phyloP scores from a whole-genome alignment of 1,139 yeast species.

The Dujonia santamariae region DNA sequence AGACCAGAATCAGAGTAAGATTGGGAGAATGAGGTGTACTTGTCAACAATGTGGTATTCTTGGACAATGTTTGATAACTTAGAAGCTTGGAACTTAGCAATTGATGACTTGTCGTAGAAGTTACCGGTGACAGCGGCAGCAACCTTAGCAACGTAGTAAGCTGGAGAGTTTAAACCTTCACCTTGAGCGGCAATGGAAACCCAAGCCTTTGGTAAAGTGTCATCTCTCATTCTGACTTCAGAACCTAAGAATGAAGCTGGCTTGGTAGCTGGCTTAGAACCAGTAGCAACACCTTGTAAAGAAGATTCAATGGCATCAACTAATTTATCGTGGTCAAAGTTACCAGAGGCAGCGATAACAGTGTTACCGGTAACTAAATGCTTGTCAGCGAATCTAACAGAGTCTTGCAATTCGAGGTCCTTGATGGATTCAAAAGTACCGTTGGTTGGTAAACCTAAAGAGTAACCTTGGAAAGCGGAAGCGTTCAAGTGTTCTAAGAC shows the following conservation, averaged over 20 bases:
- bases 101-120: slow-evolving; percentile 52
- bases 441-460: slow-evolving; percentile 68
- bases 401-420: slow-evolving; percentile 56
- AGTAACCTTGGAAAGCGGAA: slow-evolving; percentile 82
- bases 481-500: slow-evolving; percentile 73
- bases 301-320: slow-evolving; percentile 60
- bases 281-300: slow-evolving; percentile 46
- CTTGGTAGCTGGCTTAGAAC: slow-evolving; percentile 51
- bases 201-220: slow-evolving; percentile 78
- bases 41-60: slow-evolving; percentile 71
- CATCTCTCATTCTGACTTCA: slow-evolving; percentile 84
- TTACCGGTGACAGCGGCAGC: slow-evolving; percentile 70
- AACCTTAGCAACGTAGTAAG: slow-evolving; percentile 67
- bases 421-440: slow-evolving; percentile 68
- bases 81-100: slow-evolving; percentile 71
- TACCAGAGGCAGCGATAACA: slow-evolving; percentile 73
- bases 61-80: slow-evolving; percentile 74
- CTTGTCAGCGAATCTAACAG: slow-evolving; percentile 51
- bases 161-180: slow-evolving; percentile 60
- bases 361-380: slow-evolving; percentile 61
- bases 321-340: slow-evolving; percentile 63
- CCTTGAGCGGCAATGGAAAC: slow-evolving; percentile 72
- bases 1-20: slow-evolving; percentile 76
- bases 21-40: slow-evolving; percentile 65
- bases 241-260: slow-evolving; percentile 74